Base-by-base conservation (phyloP, 768 basidiomycete genomes). In the Termitomyces bulborhizus region DNA sequence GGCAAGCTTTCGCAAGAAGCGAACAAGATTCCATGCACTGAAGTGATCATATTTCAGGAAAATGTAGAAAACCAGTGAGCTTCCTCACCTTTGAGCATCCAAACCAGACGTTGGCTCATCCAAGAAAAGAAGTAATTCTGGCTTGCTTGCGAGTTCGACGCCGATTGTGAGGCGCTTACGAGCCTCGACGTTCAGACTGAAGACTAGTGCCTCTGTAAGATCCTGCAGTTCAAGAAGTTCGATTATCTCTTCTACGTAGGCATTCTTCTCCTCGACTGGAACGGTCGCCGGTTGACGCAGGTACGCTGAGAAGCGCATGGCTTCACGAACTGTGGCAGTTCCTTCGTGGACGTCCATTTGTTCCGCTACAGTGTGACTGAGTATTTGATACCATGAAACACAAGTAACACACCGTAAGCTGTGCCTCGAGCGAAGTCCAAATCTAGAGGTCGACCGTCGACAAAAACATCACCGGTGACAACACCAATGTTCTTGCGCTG, bases 111-210 rank as follows among this genome's bases (percentile, higher is more conserved):
- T 76, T 6, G 74, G 69, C 62, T 80, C 71, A 59, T 83, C 86
- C 56, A 87, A 69, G 76, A 88, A 86, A 18, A 92, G 76, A 1
- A 92, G 73, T 7, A 90, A 74, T 61, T 87, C 83, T 0, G 90
- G 90, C 66, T 93, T 93, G 68, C 88, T 88, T 16, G 92, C 91
- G 7, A 96, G 77, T 67, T 95, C 93, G 53, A 95, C 93, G 55
- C 90, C 93, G 61, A 95, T 95, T 1, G 93, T 94, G 24, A 93
- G 76, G 9, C 92, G 85, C 67, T 95, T 95, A 57, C 90, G 79
- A 7, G 86, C 82, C 61, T 86, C 87, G 24, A 82, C 77, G 51
- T 76, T 77, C 36, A 89, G 75, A 60, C 79, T 83, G 66, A 82
- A 81, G 15, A 94, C 87, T 60, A 94, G 75, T 0, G 89, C 92